These are phyloP conservation scores for Lenwebbia sp. DNA, from an alignment of 345 rosid species.

Conservation along the genomic window DNA sequence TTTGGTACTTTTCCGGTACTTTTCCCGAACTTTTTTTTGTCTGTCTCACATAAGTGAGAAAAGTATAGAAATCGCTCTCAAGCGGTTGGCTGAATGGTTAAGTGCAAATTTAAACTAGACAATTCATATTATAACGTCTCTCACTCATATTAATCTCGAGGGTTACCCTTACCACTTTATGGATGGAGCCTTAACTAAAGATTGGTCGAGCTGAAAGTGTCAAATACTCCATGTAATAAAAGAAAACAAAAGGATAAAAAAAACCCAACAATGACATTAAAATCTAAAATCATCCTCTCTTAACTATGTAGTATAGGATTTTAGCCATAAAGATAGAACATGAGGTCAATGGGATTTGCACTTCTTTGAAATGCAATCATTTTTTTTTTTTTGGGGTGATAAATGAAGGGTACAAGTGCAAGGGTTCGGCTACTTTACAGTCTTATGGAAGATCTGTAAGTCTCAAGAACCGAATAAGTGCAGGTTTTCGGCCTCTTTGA, in stretches of 20 bases:
- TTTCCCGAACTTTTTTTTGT: not conserved
- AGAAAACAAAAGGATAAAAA: not conserved
- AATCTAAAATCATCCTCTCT: not conserved
- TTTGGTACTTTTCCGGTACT: too few relatives aligned
- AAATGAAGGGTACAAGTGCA: not conserved
- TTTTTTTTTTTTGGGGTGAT: not conserved
- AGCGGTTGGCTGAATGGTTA: not conserved
- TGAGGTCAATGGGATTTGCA: not conserved
- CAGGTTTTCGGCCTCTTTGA: not conserved
- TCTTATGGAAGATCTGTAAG: too few relatives aligned
- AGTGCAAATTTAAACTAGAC: not conserved
- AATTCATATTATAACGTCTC: not conserved
- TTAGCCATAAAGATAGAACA: not conserved
- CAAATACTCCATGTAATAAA: not conserved
- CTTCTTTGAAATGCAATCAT: not conserved
- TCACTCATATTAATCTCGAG: not conserved
- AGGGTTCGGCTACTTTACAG: not conserved
- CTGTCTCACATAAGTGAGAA: not conserved
- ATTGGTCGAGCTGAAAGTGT: not conserved
- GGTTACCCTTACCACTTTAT: not conserved
- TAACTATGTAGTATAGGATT: not conserved
- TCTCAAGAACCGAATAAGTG: not conserved
- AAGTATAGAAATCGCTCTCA: not conserved
- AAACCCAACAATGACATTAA: not conserved
- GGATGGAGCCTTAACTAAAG: not conserved